phyloP scores from a whole-genome alignment of 2,329 filamentous ascomycete species.

The Xylaria sp. region DNA sequence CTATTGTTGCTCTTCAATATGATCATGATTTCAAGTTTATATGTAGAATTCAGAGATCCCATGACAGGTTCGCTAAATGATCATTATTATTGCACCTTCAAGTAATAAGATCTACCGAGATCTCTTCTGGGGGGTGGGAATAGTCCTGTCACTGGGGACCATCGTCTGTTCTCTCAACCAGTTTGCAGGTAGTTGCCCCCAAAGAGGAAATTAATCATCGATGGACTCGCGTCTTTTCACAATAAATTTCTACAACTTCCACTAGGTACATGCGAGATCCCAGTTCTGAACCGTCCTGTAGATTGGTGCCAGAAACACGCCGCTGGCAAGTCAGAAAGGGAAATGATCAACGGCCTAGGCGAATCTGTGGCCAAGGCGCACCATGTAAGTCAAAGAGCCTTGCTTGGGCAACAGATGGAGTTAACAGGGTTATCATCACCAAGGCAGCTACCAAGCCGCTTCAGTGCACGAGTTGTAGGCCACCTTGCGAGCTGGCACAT shows the following conservation, averaged over 20 bases:
- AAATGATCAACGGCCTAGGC: slow-evolving; percentile 10
- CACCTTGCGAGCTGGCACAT: neutral
- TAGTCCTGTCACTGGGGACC: neutral
- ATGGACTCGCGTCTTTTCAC: neutral
- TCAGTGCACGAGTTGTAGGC: neutral
- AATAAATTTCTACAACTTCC: slow-evolving; percentile 1
- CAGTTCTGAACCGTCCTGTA: neutral
- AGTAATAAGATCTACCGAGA: neutral
- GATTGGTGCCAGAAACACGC: slow-evolving; percentile 7
- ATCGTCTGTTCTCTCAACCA: neutral
- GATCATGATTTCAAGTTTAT: neutral
- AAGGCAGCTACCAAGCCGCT: neutral
- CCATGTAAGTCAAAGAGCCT: neutral
- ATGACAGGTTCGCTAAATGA: neutral
- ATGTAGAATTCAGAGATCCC: neutral
- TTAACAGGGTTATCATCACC: neutral
- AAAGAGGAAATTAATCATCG: slow-evolving; percentile 8
- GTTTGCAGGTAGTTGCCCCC: neutral
- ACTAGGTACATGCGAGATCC: slow-evolving; percentile 14
- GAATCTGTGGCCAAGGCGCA: neutral
- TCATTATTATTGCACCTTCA: neutral
- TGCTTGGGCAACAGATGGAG: neutral
- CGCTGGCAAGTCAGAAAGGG: slow-evolving; percentile 2
- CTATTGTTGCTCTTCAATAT: neutral
- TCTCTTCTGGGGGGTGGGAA: slow-evolving; percentile 1